A percentile compares a stretch with the other conserved stretches of the same genome.
These are phyloP conservation scores for Raddia guianensis DNA, from an alignment of 176 grass and related monocot species.

Conservation along the genomic window DNA sequence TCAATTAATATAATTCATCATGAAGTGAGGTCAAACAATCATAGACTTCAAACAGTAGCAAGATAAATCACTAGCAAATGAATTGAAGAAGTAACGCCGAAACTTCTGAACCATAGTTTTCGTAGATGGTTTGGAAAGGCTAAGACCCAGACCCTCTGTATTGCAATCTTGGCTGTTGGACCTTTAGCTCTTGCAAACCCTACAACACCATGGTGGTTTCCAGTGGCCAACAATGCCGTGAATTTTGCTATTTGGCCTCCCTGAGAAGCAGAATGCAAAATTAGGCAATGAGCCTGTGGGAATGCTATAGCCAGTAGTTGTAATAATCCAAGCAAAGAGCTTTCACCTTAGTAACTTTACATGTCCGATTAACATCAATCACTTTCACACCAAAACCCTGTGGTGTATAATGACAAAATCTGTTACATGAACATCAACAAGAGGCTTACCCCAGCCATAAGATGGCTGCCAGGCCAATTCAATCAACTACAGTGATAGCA, in stretches of 20 bases:
- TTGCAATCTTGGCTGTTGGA: conserved; percentile 84
- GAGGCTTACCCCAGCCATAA: background rate
- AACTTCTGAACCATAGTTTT: background rate
- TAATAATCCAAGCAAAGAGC: conserved; percentile 1
- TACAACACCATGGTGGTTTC: conserved; percentile 94
- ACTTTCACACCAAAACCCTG: conserved; percentile 98
- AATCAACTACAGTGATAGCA: conserved; percentile 4
- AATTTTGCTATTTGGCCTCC: conserved; percentile 89
- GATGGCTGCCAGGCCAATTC: background rate
- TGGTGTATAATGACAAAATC: background rate
- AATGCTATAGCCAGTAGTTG: background rate
- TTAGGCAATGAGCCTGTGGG: background rate
- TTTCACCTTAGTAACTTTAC: conserved; percentile 95
- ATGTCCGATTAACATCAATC: conserved; percentile 90
- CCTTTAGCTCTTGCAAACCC: conserved; percentile 93
- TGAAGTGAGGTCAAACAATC: background rate
- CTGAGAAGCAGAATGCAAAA: conserved; percentile 51
- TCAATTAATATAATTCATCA: background rate
- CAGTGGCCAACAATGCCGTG: conserved; percentile 83
- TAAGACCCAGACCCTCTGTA: conserved; percentile 70
- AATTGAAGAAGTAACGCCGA: background rate
- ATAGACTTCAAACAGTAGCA: conserved; percentile 6
- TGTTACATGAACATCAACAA: background rate
- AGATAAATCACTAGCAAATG: background rate
- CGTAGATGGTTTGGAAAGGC: conserved; percentile 15